Evolutionary conservation across 345 rosid species (phyloP), one percentile per base, ranked within the genome.

Genomic region (Schrenkiella parvula): DNA sequence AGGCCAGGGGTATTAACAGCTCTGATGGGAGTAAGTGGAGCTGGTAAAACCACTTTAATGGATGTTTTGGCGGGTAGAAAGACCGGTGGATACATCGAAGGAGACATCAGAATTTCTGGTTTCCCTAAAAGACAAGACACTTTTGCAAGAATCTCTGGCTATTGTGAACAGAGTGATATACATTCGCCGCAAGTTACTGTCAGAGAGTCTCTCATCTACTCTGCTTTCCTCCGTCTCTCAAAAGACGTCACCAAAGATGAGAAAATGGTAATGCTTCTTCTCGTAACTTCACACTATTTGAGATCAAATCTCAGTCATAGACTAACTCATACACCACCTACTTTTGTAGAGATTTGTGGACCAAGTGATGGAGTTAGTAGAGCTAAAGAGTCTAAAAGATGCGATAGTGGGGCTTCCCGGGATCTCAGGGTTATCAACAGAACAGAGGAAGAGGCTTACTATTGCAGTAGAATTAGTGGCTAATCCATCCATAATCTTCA

Each of bases 1-100:
- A 86, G 93, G 78, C 98, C 98, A 14, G 96, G 97, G 69, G 86
- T 93, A 17, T 84, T 93, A 57, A 88, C 97, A 18, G 98, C 98
- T 63, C 65, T 93, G 41, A 93, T 93, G 97, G 98, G 98, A 64
- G 96, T 91, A 19, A 89, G 98, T 72, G 97, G 98, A 73, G 98
- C 98, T 12, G 98, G 98, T 68, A 93, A 93, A 86, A 93, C 97
- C 0, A 91, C 97, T 5, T 66, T 93, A 81, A 91, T 93, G 98
- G 98, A 93, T 84, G 97, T 91, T 83, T 79, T 93, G 48, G 95
- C 96, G 0, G 98, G 98, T 71, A 76, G 98, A 70, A 93, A 93
- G 71, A 91, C 97, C 0, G 92, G 93, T 56, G 96, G 98, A 67
- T 93, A 90, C 67, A 74, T 93, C 1, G 96, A 93, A 47, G 98